Base-by-base conservation (phyloP, 1,284 basidiomycete species). In the Albatrellus sp. region DNA sequence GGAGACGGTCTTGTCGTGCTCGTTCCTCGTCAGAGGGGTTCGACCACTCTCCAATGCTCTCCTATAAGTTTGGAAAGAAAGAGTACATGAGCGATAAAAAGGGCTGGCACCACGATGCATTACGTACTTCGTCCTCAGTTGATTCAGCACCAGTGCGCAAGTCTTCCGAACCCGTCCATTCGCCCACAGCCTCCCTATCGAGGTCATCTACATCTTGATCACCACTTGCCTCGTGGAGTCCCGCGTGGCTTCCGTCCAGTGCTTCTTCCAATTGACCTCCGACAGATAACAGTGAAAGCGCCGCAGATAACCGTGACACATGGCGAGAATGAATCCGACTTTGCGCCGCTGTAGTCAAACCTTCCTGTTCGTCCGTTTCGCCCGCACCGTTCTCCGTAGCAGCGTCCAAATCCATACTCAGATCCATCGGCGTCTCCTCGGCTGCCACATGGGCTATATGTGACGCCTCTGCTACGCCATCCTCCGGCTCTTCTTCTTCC, bases 31-130 rank as follows among this genome's bases (percentile, higher is more conserved):
- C 85, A 11, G 85, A 89, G 14, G 85, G 85, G 55, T 89, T 89
- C n/a, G 85, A 89, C 73, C 75, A 89, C 64, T 89, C 85, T 28
- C 83, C 85, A 42, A 86, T 80, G 53, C 82, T 87, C 79, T 84
- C 64, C 42, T 52, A 24, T 3, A 40, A 43, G 16, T 38, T 41
- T 28, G 36, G 24, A 38, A 31, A 19, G 43, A 43, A 41, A 40
- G 47, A 45, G 40, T 14, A 33, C 19, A 43, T 45, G 38, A 47
- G 37, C 39, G 43, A 14, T 24, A 19, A 32, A 5, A 17, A 33
- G 35, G 47, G 41, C 12, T 16, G n/a, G 34, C 24, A 32, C 28
- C 37, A 40, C 33, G 20, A 45, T 11, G 48, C 46, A 37, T 44
- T 43, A 50, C 67, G 50, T 53, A 83, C 83, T 68, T 73, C 77